These are phyloP conservation scores for Phytophthora cryptogea DNA, from an alignment of 352 stramenopile genomes.

Conservation along the genomic window DNA sequence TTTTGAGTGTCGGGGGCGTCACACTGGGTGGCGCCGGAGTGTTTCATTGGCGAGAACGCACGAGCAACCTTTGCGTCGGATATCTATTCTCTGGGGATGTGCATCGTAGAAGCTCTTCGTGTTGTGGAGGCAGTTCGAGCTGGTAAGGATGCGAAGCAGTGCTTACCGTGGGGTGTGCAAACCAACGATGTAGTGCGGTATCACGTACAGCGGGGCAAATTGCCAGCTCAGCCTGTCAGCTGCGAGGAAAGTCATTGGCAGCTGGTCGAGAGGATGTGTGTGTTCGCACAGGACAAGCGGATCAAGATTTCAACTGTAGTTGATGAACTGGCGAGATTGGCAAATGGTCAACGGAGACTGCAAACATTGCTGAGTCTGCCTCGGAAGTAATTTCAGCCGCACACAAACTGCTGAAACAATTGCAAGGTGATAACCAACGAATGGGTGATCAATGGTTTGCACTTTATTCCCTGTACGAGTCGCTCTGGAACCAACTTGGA, in stretches of 20 bases:
- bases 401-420: neutral
- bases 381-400: neutral
- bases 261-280: too few species aligned
- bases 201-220: too few species aligned
- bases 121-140: too few species aligned
- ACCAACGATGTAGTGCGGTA: too few species aligned
- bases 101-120: neutral
- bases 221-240: too few species aligned
- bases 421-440: neutral
- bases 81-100: constrained; percentile 7
- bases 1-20: neutral
- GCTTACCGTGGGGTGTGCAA: too few species aligned
- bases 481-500: neutral
- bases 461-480: neutral
- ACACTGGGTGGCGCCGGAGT: constrained; percentile 2
- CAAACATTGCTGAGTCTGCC: neutral
- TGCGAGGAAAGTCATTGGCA: too few species aligned
- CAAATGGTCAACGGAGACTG: neutral
- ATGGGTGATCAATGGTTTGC: neutral
- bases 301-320: constrained; percentile 1
- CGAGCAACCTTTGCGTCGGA: neutral
- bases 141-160: too few species aligned
- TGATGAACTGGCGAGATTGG: neutral
- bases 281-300: neutral
- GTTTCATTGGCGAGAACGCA: neutral